phyloP scores from a whole-genome alignment of 148 eudicot genomes.

The Hydrangea macrophylla region DNA sequence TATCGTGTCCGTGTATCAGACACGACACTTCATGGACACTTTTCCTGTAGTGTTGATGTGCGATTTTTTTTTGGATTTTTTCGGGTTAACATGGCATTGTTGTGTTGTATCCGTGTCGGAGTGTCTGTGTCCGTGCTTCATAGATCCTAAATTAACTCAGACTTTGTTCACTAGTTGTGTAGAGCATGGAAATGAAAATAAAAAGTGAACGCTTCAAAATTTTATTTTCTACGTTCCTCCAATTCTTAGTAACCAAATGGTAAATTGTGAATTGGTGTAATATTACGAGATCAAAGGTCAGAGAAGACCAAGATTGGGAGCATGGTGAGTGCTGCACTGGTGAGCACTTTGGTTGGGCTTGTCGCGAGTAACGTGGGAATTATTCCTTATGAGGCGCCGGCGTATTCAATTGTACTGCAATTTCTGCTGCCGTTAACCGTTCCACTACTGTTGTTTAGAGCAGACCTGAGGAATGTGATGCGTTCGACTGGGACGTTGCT shows the following conservation, averaged over 20 bases:
- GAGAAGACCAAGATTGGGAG: constrained; percentile 91
- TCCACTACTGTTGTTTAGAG: constrained; percentile 84
- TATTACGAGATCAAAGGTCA: constrained; percentile 52
- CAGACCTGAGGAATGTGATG: constrained; percentile 64
- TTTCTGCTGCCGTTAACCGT: constrained; percentile 79
- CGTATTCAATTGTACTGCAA: constrained; percentile 61
- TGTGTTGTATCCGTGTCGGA: too few species aligned
- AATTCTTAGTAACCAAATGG: background rate
- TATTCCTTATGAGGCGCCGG: constrained; percentile 73
- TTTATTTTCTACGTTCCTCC: too few species aligned
- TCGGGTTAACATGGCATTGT: too few species aligned
- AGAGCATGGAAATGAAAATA: too few species aligned
- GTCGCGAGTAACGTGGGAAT: constrained; percentile 86
- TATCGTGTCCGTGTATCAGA: too few species aligned
- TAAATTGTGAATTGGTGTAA: background rate
- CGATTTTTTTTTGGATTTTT: too few species aligned
- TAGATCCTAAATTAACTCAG: too few species aligned
- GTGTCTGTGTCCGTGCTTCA: too few species aligned
- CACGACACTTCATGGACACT: too few species aligned
- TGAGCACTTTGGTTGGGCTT: constrained; percentile 79
- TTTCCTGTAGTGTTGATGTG: too few species aligned
- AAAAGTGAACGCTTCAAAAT: too few species aligned
- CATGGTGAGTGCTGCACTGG: constrained; percentile 82
- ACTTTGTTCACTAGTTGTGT: too few species aligned
- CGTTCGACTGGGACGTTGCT: constrained; percentile 72